Conservation (phyloP, 1,284 basidiomycete genomes). For the Ceratobasidium sp. region DNA sequence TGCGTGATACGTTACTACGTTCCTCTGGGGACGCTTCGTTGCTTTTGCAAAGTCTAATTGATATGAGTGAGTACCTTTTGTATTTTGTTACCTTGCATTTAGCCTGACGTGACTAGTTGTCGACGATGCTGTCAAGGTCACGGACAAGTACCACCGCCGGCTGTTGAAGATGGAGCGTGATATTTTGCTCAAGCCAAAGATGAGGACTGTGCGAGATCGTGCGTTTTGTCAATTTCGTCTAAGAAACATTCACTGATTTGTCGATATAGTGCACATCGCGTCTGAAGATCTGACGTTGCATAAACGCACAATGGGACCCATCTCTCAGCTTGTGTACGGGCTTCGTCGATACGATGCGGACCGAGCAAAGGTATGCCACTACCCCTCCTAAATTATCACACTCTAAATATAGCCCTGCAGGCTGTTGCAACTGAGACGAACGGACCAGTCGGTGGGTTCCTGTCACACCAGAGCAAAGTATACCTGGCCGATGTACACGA, state of each 20-base stretch:
- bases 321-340: constrained; percentile 70
- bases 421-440: constrained; percentile 12
- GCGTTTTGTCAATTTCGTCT: constrained; percentile 47
- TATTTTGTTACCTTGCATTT: background rate
- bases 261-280: constrained; percentile 65
- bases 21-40: constrained; percentile 67
- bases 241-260: constrained; percentile 1
- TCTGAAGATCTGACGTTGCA: constrained; percentile 71
- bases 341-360: constrained; percentile 70
- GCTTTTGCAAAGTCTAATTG: constrained; percentile 66
- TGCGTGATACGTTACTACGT: constrained; percentile 65
- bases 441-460: constrained; percentile 59
- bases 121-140: constrained; percentile 67
- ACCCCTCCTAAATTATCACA: background rate
- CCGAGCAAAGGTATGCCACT: constrained; percentile 56
- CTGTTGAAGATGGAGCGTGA: constrained; percentile 66
- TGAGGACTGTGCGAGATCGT: constrained; percentile 66
- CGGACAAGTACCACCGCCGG: constrained; percentile 68
- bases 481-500: constrained; percentile 56
- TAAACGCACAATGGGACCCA: constrained; percentile 70
- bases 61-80: constrained; percentile 57
- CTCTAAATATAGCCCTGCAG: background rate
- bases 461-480: constrained; percentile 71
- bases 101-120: constrained; percentile 57
- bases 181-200: constrained; percentile 65